These are phyloP conservation scores for Rhodosporidiobolus odoratus DNA, from an alignment of 768 basidiomycete genomes.

Conservation along the genomic window DNA sequence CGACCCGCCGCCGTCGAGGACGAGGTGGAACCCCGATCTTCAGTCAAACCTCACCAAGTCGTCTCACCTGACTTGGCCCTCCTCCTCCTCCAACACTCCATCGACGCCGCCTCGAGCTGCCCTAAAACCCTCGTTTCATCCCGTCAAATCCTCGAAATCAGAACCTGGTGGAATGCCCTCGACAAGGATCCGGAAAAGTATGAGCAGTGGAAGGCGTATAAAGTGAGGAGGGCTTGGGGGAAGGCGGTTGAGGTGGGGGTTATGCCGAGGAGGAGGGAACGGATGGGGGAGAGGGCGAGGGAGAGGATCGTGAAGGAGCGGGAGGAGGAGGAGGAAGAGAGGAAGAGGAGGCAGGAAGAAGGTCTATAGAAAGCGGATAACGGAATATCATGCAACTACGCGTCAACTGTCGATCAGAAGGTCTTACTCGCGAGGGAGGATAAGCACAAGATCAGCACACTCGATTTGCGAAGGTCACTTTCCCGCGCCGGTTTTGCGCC, in stretches of 20 bases:
- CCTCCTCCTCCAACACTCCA: neutral
- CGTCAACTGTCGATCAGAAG: no score
- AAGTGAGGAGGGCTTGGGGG: neutral
- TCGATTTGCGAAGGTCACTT: no score
- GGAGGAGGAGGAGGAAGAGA: neutral
- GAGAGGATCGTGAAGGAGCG: neutral
- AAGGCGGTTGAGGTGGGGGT: neutral
- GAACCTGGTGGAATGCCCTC: constrained; percentile 1
- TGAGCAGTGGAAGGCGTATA: neutral
- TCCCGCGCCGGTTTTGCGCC: no score
- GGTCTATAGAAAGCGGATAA: constrained; percentile 1
- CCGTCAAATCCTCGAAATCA: no score
- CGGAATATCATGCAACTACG: no score
- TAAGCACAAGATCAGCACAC: no score
- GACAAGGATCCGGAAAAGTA: neutral
- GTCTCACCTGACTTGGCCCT: neutral
- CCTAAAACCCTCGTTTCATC: no score
- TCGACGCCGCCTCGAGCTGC: no score
- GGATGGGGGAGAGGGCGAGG: neutral
- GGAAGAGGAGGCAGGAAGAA: constrained; percentile 15
- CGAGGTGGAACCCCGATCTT: neutral
- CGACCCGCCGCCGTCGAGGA: neutral
- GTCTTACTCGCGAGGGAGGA: no score
- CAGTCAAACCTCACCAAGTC: neutral
- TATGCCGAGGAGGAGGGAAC: neutral